Percentiles rank a stretch among this genome's conserved stretches.
Conservation (phyloP, 768 basidiomycete genomes). For the Leccinellum rugosiceps region DNA sequence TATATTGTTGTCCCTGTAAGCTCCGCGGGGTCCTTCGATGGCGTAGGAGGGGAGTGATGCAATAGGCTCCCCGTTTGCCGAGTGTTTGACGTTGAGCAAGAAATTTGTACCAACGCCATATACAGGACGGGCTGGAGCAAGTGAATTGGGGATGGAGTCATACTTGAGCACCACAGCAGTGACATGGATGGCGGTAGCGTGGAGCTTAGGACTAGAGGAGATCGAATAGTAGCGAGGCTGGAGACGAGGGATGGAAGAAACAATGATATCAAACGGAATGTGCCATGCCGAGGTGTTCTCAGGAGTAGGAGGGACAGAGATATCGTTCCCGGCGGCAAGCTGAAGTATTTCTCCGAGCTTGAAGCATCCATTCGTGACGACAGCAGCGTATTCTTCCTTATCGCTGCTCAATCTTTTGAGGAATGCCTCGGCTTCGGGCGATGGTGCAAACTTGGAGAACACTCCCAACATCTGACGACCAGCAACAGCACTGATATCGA, state of each 20-base stretch:
- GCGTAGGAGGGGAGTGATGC: conserved; percentile 67
- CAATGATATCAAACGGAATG: conserved; percentile 95
- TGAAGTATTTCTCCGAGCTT: conserved; percentile 94
- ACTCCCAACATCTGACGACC: conserved; percentile 91
- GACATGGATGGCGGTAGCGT: conserved; percentile 88
- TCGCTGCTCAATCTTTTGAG: conserved; percentile 76
- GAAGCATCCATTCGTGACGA: conserved; percentile 78
- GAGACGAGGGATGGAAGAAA: conserved; percentile 89
- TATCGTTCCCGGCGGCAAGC: conserved; percentile 79
- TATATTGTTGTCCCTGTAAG: conserved; percentile 65
- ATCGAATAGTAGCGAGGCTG: conserved; percentile 99
- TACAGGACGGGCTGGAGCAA: conserved; percentile 61
- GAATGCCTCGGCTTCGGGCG: conserved; percentile 67
- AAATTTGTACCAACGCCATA: conserved; percentile 95
- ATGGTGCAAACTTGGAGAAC: conserved; percentile 86
- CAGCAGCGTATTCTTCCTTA: conserved; percentile 81
- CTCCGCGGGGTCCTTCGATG: conserved; percentile 87
- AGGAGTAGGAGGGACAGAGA: conserved; percentile 51
- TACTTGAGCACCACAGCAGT: conserved; percentile 96
- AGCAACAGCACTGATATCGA: conserved; percentile 92
- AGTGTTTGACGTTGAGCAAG: conserved; percentile 86
- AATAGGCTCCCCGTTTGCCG: conserved; percentile 56
- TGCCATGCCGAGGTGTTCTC: conserved; percentile 81
- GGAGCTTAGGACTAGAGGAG: conserved; percentile 91
- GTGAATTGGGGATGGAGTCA: conserved; percentile 56